These are phyloP conservation scores for Penicillium paneum DNA, from an alignment of 2,329 filamentous ascomycete genomes.

Conservation along the genomic window DNA sequence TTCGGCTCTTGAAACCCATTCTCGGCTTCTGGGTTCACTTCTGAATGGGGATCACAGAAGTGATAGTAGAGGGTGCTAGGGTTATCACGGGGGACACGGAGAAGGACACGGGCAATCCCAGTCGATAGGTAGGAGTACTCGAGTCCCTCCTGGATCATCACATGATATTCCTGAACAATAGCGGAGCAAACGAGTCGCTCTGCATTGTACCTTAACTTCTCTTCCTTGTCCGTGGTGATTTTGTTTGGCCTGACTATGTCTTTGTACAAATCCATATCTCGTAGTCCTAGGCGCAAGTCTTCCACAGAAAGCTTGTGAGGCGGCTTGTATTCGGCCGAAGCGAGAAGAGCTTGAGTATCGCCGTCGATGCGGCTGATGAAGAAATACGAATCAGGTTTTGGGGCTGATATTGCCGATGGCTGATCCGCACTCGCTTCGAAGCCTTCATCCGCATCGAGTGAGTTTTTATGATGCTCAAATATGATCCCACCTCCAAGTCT, in stretches of 20 bases:
- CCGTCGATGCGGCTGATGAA: no score
- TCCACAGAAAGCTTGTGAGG: slow-evolving; percentile 14
- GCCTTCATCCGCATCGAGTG: no score
- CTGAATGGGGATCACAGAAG: slow-evolving; percentile 22
- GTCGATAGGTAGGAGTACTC: neutral
- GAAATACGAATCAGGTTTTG: no score
- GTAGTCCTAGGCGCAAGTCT: slow-evolving; percentile 12
- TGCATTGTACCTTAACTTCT: slow-evolving; percentile 23
- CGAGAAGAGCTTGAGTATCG: no score
- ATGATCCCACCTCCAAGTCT: no score
- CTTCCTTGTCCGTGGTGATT: slow-evolving; percentile 4
- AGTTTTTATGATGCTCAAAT: no score
- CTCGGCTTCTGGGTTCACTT: neutral
- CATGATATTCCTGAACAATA: neutral
- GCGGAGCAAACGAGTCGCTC: slow-evolving; percentile 9
- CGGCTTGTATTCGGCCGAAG: slow-evolving; percentile 19
- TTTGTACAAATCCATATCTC: slow-evolving; percentile 18
- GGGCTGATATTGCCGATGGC: no score
- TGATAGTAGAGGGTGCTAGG: slow-evolving; percentile 25
- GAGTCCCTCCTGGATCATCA: neutral
- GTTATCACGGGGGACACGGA: slow-evolving; percentile 19
- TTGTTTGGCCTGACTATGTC: slow-evolving; percentile 13
- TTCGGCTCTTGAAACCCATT: neutral
- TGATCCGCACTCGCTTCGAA: no score
- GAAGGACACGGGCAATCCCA: neutral